Percentiles rank a stretch among this genome's conserved stretches.
These are phyloP conservation scores for Thermochaetoides thermophila DNA, from an alignment of 495 filamentous ascomycete genomes.

Conservation along the genomic window DNA sequence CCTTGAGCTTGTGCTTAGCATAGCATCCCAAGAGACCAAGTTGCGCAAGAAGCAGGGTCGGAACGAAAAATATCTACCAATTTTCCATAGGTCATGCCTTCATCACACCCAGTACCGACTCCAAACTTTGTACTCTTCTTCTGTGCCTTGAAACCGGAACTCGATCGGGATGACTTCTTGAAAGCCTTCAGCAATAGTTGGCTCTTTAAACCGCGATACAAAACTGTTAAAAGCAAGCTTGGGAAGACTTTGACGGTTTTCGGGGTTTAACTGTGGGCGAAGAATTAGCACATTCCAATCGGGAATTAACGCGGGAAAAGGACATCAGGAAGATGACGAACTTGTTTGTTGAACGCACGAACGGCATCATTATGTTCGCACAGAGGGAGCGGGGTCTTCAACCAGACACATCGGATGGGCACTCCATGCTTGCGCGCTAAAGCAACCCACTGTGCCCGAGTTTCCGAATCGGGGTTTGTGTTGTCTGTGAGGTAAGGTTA, in stretches of 20 bases:
- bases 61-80: too few relatives aligned
- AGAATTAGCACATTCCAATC: too few relatives aligned
- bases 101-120: slow-evolving; percentile 58
- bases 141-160: slow-evolving; percentile 38
- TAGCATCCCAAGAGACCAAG: too few relatives aligned
- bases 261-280: slow-evolving; percentile 55
- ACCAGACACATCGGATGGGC: slow-evolving; percentile 75
- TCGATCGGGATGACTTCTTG: slow-evolving; percentile 56
- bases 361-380: slow-evolving; percentile 87
- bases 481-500: slow-evolving; percentile 47
- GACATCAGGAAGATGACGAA: too few relatives aligned
- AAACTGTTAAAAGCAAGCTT: slow-evolving; percentile 68
- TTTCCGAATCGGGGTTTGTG: slow-evolving; percentile 72
- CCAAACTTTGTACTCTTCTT: slow-evolving; percentile 50
- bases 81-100: too few relatives aligned
- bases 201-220: slow-evolving; percentile 51
- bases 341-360: too few relatives aligned
- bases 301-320: too few relatives aligned
- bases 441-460: slow-evolving; percentile 56
- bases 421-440: slow-evolving; percentile 54
- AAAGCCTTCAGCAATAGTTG: slow-evolving; percentile 66
- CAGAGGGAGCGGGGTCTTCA: slow-evolving; percentile 53
- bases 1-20: too few relatives aligned
- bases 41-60: too few relatives aligned
- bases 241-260: slow-evolving; percentile 59